Evolutionary conservation across 345 rosid genomes (phyloP), one percentile per base, ranked within the genome.

Genomic region (Erodium maritimum): DNA sequence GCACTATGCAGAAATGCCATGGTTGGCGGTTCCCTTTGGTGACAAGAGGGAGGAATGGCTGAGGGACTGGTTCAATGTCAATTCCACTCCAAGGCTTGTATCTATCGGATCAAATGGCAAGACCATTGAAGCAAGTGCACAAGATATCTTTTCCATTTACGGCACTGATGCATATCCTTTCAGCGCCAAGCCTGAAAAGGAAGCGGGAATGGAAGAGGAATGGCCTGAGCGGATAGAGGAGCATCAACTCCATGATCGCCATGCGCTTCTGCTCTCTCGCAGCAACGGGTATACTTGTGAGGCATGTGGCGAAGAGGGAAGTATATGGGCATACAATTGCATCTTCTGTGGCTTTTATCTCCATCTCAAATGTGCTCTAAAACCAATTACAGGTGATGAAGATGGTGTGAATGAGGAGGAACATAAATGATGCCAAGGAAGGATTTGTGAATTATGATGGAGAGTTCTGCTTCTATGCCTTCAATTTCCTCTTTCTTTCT

Each of bases 321-420:
- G 57, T 17, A 57, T 62, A 22, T 88, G 87, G 88, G 68, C 94
- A 16, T 85, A 64, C 62, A 54, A 48, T 62, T 85, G 97, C 1
- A 60, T 64, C 1, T 72, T 79, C 56, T 90, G 97, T 22, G 82
- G 82, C 60, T 88, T 81, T 29, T 73, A 80, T 83, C 85, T 88
- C 59, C 85, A 88, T 66, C 83, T 80, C 0, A 69, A 71, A 42
- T 86, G 95, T 62, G 78, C 81, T 21, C 46, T 81, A 11, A 29
- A 29, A 29, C 37, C 5, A 11, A 29, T 5, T 29, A 11, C 9
- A 5, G 37, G 9, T 29, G 37, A 4, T 29, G 37, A 29, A 29
- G 37, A 29, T 29, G 37, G 37, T 29, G 37, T 29, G 37, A 29
- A 11, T 29, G 37, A 29, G 37, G 37, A 29, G 5, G 37, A 11